These are phyloP conservation scores for Fusarium incarnatum DNA, from an alignment of 2,329 filamentous ascomycete species.

Conservation along the genomic window DNA sequence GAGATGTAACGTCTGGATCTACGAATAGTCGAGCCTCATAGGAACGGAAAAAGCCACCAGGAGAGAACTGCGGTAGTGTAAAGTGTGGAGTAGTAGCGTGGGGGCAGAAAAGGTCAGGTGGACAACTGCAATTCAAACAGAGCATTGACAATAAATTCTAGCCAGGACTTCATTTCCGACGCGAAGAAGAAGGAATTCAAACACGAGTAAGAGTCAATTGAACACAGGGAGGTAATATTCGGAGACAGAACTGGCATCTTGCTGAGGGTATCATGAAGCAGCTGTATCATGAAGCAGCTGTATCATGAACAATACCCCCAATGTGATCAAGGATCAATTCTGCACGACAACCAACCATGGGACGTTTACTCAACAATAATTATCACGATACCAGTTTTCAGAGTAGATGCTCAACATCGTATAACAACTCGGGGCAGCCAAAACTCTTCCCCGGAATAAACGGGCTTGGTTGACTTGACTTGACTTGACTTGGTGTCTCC, in stretches of 20 bases:
- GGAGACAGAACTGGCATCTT: neutral
- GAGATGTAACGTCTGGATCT: neutral
- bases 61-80: conserved; percentile 30
- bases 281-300: neutral
- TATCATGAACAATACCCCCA: neutral
- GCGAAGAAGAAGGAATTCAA: neutral
- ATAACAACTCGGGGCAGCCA: conserved; percentile 20
- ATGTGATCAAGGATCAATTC: neutral
- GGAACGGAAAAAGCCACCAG: neutral
- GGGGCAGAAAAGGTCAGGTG: conserved; percentile 39
- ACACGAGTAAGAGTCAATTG: neutral
- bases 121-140: conserved; percentile 20
- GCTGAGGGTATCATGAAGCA: neutral
- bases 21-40: conserved; percentile 18
- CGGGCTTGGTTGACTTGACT: conserved; percentile 17
- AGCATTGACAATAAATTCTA: conserved; percentile 23
- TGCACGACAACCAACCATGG: neutral
- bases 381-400: neutral
- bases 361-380: neutral
- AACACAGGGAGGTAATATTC: neutral
- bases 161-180: conserved; percentile 9
- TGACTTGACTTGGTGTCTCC: conserved; percentile 1
- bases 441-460: conserved; percentile 37
- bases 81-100: conserved; percentile 35
- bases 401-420: neutral